phyloP scores from a whole-genome alignment of 257 asterid genomes.

The Penstemon newberryi region DNA sequence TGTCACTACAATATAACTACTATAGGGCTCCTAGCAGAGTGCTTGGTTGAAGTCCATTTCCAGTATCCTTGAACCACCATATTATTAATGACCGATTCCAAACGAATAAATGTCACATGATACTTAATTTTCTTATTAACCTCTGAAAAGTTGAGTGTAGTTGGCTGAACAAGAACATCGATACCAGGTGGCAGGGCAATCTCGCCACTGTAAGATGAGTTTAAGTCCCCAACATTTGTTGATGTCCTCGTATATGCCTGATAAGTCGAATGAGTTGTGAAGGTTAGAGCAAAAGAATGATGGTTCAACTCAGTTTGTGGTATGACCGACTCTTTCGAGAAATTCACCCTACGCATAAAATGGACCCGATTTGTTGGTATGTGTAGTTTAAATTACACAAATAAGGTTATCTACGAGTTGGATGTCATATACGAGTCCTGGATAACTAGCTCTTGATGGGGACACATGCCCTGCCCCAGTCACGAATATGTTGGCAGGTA shows the following conservation, averaged over 20 bases:
- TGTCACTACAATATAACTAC: too few species aligned
- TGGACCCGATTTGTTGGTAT: constrained; percentile 6
- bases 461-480: constrained; percentile 32
- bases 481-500: constrained; percentile 22
- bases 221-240: constrained; percentile 48
- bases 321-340: constrained; percentile 27
- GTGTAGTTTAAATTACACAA: constrained; percentile 30
- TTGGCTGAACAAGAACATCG: constrained; percentile 28
- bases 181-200: constrained; percentile 1
- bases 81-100: constrained; percentile 2
- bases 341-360: constrained; percentile 28
- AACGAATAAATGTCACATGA: constrained; percentile 24
- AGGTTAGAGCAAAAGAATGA: constrained; percentile 32
- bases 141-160: constrained; percentile 27
- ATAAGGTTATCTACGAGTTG: constrained; percentile 20
- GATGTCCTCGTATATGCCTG: constrained; percentile 37
- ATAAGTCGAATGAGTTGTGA: constrained; percentile 13
- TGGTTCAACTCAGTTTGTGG: constrained; percentile 29
- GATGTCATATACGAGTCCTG: constrained; percentile 29
- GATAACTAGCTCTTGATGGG: constrained; percentile 26
- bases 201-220: constrained; percentile 24
- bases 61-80: constrained; percentile 33
- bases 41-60: constrained; percentile 35
- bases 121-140: constrained; percentile 40
- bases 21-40: not conserved